These are phyloP conservation scores for Heterobasidion irregulare DNA, from an alignment of 1,284 basidiomycete genomes.

Conservation along the genomic window DNA sequence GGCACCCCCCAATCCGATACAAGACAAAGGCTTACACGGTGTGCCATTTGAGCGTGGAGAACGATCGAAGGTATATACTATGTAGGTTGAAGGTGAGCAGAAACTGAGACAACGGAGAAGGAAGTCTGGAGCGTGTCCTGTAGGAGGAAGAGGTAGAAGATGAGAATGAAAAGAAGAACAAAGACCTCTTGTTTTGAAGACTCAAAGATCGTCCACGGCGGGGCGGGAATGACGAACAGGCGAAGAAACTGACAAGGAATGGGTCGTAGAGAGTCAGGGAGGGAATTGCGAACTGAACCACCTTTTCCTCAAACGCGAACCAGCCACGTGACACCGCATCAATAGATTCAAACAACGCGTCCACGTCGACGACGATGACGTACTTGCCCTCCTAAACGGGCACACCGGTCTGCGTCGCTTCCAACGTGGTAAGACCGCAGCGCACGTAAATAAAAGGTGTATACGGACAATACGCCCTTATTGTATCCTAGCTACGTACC, in stretches of 20 bases:
- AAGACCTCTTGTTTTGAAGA: neutral
- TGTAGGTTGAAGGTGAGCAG: conserved; percentile 8
- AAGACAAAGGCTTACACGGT: conserved; percentile 9
- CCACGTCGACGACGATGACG: conserved; percentile 3
- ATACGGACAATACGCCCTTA: neutral
- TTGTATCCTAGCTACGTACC: conserved; percentile 2
- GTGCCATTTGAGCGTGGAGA: conserved; percentile 10
- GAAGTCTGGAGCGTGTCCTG: conserved; percentile 2
- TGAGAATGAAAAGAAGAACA: conserved; percentile 8
- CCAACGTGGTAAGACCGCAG: too few relatives aligned
- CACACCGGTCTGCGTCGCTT: neutral
- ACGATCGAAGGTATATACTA: conserved; percentile 10
- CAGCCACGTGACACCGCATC: conserved; percentile 14
- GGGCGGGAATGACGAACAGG: conserved; percentile 1
- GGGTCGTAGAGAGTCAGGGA: conserved; percentile 1
- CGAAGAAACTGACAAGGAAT: conserved; percentile 2
- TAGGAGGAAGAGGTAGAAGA: conserved; percentile 7
- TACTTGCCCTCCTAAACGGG: neutral
- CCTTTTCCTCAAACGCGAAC: conserved; percentile 4
- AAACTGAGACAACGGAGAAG: conserved; percentile 1
- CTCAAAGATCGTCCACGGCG: neutral
- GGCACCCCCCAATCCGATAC: conserved; percentile 1
- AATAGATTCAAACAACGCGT: conserved; percentile 18
- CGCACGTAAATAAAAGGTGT: too few relatives aligned
- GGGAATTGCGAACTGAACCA: conserved; percentile 1